Base-by-base conservation (phyloP, 2,329 filamentous ascomycete genomes). In the Xylaria sp. region DNA sequence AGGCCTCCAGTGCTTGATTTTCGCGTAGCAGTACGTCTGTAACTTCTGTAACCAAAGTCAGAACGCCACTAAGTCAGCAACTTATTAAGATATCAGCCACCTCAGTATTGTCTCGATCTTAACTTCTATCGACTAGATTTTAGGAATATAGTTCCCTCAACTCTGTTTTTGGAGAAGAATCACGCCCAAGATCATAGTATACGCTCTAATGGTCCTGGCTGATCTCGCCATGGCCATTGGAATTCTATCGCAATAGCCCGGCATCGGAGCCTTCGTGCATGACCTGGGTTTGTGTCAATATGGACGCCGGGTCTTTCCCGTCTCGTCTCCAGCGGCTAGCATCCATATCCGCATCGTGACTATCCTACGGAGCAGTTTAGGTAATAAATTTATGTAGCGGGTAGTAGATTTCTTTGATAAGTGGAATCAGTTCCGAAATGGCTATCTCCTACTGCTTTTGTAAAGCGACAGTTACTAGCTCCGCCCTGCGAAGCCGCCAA, bases 401-500 rank as follows among this genome's bases (percentile, higher is more conserved):
- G 35, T 31, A 35, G 54, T 54, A 54, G 57, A 43, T 28, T 12
- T 28, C 17, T 11, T 37, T 58, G 40, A 55, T 46, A 46, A 37
- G 33, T 31, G 37, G n/a, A 43, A 47, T 46, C 15, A 31, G 35
- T 43, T n/a, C 8, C 40, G n/a, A 21, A 37, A 38, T 37, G 17
- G 31, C 15, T 28, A 37, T 42, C 50, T 55, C 46, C 33, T 52
- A 28, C 55, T 54, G 33, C 51, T 43, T 45, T 59, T 15, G 50
- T 38, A 51, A 56, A 56, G 51, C 59, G 59, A 65, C 31, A 35
- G 56, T n/a, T 46, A 51, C 50, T 61, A 58, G 57, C 50, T 51
- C 51, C 33, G n/a, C 35, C n/a, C 25, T 11, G 28, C 23, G 12
- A 38, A 53, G 45, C 28, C 43, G 23, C 42, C 60, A 62, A 52